Conservation (phyloP, 2,329 filamentous ascomycete species). For the Leptosphaerulina australis region DNA sequence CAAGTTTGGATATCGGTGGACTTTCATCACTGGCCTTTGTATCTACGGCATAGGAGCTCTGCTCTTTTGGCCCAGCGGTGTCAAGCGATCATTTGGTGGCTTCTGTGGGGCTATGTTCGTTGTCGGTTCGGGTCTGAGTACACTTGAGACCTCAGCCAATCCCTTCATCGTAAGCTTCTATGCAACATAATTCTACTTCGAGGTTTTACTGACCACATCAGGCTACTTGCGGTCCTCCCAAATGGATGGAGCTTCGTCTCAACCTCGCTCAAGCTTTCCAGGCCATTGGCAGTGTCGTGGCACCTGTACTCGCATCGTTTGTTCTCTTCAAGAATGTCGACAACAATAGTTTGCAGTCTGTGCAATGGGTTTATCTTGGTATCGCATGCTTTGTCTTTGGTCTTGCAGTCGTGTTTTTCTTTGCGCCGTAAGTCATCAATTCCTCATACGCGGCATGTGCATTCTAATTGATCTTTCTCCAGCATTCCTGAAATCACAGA, state of each 20-base stretch:
- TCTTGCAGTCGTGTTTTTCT: conserved; percentile 64
- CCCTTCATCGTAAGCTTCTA: conserved; percentile 37
- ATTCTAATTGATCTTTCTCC: not conserved
- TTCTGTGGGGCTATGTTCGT: conserved; percentile 67
- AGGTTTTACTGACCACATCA: not conserved
- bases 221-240: conserved; percentile 62
- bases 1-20: conserved; percentile 65
- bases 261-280: conserved; percentile 66
- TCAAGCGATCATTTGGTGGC: conserved; percentile 63
- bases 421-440: conserved; percentile 55
- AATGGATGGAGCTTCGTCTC: conserved; percentile 63
- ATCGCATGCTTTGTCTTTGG: conserved; percentile 65
- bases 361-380: conserved; percentile 63
- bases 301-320: conserved; percentile 63
- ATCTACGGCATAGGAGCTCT: conserved; percentile 65
- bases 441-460: too few species aligned
- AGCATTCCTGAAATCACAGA: conserved; percentile 64
- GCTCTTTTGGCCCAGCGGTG: conserved; percentile 68
- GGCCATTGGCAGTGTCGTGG: conserved; percentile 63
- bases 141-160: conserved; percentile 64
- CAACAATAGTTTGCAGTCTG: conserved; percentile 39
- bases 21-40: conserved; percentile 63
- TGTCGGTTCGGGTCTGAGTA: conserved; percentile 63
- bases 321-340: conserved; percentile 61
- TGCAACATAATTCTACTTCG: not conserved